Percentiles rank a stretch among this genome's conserved stretches.
Conservation (phyloP, 2,329 filamentous ascomycete genomes). For the Aspergillus vadensis region DNA sequence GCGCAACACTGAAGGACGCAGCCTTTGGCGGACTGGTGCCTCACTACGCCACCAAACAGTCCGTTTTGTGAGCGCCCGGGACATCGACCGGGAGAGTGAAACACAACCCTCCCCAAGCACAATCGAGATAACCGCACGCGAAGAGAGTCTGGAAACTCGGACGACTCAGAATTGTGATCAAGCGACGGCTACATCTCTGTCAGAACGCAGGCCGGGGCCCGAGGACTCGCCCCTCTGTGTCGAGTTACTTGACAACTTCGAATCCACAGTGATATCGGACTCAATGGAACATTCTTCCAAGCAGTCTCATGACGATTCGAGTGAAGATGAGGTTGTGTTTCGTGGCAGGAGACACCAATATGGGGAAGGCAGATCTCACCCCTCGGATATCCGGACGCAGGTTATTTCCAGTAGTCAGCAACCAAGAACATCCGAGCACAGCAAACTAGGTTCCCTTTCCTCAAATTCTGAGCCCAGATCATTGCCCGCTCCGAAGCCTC, state of each 20-base stretch:
- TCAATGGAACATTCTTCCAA: conserved; percentile 33
- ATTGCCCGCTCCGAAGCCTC: background rate
- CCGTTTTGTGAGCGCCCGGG: conserved; percentile 63
- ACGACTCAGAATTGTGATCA: background rate
- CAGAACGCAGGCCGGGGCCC: background rate
- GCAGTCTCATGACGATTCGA: conserved; percentile 57
- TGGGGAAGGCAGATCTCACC: background rate
- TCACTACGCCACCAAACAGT: conserved; percentile 60
- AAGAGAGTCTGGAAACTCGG: conserved; percentile 16
- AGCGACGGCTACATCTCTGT: background rate
- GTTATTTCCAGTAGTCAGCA: background rate
- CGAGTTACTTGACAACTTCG: conserved; percentile 25
- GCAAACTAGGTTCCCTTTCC: background rate
- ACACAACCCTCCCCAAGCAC: conserved; percentile 20
- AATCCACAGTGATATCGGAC: conserved; percentile 33
- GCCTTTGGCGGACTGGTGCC: conserved; percentile 49
- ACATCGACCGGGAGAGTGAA: conserved; percentile 36
- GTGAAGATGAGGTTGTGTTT: conserved; percentile 62
- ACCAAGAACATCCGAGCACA: background rate
- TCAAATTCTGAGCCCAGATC: background rate
- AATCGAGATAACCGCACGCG: background rate
- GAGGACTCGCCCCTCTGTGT: background rate
- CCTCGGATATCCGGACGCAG: no score
- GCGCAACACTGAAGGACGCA: conserved; percentile 57
- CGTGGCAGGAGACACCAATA: conserved; percentile 32